Base-by-base conservation (phyloP, 768 basidiomycete species). In the Rhodotorula toruloides region DNA sequence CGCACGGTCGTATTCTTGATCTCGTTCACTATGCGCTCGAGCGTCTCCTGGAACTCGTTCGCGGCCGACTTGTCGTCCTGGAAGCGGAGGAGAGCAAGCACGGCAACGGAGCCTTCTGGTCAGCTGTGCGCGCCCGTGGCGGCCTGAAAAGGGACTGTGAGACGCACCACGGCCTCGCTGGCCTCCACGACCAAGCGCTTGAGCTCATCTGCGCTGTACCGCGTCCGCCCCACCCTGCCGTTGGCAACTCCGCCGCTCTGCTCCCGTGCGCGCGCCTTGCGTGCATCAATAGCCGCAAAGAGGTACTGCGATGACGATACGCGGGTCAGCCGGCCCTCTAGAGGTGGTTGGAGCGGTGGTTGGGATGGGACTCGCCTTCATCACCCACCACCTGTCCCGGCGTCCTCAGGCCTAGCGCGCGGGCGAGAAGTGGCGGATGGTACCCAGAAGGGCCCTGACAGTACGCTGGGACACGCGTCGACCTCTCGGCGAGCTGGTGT, bases 1-100 rank as follows among this genome's bases (percentile, higher is more conserved):
- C 74, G 83, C 50, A 81, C 81, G 9, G 79, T 77, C 31, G 77
- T 73, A 65, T 71, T 87, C 75, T 87, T 87, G 69, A 99, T 82
- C 81, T 99, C 96, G 43, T 80, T 79, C 57, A 96, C 79, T 40
- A 97, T 82, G 66, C 89, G 88, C 75, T 99, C 96, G 56, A 98
- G 82, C 1, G 90, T 89, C 68, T 97, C 94, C 72, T 90, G 91
- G 81, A 97, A 99, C 22, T 88, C 85, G 75, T 96, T 92, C 22
- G 86, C 83, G 27, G 86, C 81, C 77, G 90, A 90, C 64, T 76
- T 74, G 68, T 77, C 74, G 66, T 78, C 72, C 79, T 78, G 65
- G 19, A 25, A 22, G 9, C 49, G 17, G 19, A 22, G 32, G 32
- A 25, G 25, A 54, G 44, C 12, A 37, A 37, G 48, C 25, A 25